Percentiles rank a stretch among this genome's conserved stretches.
phyloP scores from a whole-genome alignment of 768 basidiomycete genomes.

The Psilocybe subaeruginosa region DNA sequence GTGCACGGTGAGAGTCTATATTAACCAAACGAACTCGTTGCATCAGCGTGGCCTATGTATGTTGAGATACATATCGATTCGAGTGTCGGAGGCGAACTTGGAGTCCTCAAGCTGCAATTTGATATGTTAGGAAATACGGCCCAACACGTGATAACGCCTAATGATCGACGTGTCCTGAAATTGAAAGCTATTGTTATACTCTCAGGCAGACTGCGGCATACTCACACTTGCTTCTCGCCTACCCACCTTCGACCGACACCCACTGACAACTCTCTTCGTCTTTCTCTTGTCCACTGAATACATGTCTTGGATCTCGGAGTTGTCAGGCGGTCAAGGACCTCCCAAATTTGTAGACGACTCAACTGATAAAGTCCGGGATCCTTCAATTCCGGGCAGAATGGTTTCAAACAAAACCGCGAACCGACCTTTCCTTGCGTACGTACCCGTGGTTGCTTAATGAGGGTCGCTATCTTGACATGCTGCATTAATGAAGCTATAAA shows the following conservation, averaged over 20 bases:
- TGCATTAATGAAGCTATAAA: constrained; percentile 52
- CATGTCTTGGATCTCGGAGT: constrained; percentile 74
- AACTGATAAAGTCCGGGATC: constrained; percentile 62
- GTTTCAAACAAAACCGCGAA: constrained; percentile 86
- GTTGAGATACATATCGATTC: not conserved
- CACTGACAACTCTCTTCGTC: not conserved
- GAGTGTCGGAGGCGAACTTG: no score
- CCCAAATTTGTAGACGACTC: constrained; percentile 41
- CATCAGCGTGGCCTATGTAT: not conserved
- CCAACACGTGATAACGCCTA: constrained; percentile 2
- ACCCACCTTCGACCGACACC: constrained; percentile 2
- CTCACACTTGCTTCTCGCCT: constrained; percentile 5
- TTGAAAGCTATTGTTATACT: not conserved
- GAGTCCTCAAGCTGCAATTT: not conserved
- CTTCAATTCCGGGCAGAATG: constrained; percentile 63
- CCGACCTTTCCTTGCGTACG: constrained; percentile 78
- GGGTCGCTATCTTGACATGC: constrained; percentile 5
- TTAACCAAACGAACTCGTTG: not conserved
- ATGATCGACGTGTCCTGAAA: constrained; percentile 1
- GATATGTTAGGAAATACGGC: not conserved
- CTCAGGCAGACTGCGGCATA: not conserved
- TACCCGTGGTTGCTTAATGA: constrained; percentile 5
- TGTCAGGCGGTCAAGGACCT: constrained; percentile 38
- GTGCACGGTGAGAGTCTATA: not conserved
- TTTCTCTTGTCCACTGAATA: constrained; percentile 11